A percentile compares a stretch with the other conserved stretches of the same genome.
These are phyloP conservation scores for Aspergillus arachidicola DNA, from an alignment of 2,329 filamentous ascomycete species.

Conservation along the genomic window DNA sequence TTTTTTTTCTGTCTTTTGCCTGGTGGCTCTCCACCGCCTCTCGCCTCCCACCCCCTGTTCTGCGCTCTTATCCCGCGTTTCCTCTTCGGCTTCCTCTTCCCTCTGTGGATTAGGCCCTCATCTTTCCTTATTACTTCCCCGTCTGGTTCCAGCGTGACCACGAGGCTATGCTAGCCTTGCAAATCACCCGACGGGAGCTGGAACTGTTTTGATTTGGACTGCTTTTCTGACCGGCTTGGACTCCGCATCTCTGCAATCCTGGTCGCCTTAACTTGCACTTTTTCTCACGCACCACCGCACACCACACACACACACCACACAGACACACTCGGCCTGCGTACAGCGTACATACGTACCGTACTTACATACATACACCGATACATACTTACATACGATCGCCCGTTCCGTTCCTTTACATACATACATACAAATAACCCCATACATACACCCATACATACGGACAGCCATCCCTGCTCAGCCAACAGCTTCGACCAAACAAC, in stretches of 20 bases:
- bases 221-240: constrained; percentile 22
- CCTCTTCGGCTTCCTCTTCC: constrained; percentile 17
- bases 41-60: constrained; percentile 17
- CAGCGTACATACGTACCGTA: constrained; percentile 12
- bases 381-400: constrained; percentile 16
- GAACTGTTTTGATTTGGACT: constrained; percentile 29
- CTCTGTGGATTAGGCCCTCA: constrained; percentile 19
- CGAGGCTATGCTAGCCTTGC: constrained; percentile 37
- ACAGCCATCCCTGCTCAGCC: constrained; percentile 19
- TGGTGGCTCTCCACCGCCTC: constrained; percentile 12
- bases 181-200: constrained; percentile 35
- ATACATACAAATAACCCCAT: constrained; percentile 13
- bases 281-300: constrained; percentile 3
- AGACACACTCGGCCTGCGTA: neutral
- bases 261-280: constrained; percentile 20
- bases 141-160: constrained; percentile 27
- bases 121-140: constrained; percentile 13
- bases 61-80: constrained; percentile 16
- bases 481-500: constrained; percentile 18
- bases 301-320: constrained; percentile 8
- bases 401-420: constrained; percentile 10
- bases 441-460: constrained; percentile 15
- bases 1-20: constrained; percentile 11
- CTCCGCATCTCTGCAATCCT: constrained; percentile 30
- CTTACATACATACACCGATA: constrained; percentile 11